Evolutionary conservation across 148 eudicot species (phyloP).

Genomic region (Vaccinium corymbosum): DNA sequence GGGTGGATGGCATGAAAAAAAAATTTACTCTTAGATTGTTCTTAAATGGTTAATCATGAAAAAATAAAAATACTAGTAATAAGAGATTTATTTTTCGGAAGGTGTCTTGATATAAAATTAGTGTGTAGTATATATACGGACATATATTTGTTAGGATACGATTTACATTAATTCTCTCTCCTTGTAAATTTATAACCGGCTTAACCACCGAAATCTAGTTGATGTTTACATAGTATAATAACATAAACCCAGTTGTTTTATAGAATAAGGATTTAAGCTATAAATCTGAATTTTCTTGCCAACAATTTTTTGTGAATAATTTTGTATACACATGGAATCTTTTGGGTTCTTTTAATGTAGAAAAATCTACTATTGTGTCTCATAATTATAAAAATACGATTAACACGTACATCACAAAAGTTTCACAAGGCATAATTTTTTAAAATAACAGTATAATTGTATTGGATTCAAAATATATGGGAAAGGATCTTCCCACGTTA

Average conservation of each 20-base stretch:
- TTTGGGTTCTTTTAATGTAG: too few relatives aligned
- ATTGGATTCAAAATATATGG: background rate
- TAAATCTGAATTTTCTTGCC: too few relatives aligned
- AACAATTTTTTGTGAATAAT: too few relatives aligned
- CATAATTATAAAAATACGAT: too few relatives aligned
- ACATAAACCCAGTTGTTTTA: background rate
- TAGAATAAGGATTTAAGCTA: background rate
- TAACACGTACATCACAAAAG: too few relatives aligned
- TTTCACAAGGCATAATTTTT: too few relatives aligned
- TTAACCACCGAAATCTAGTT: background rate
- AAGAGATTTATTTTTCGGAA: background rate
- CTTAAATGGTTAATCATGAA: background rate
- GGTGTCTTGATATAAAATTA: background rate
- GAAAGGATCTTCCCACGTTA: background rate
- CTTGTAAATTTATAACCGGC: too few relatives aligned
- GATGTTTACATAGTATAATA: background rate
- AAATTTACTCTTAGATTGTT: background rate
- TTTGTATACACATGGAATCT: too few relatives aligned
- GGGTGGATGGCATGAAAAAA: too few relatives aligned
- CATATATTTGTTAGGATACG: background rate
- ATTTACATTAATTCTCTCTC: background rate
- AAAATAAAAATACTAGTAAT: background rate
- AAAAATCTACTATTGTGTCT: too few relatives aligned
- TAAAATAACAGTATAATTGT: background rate
- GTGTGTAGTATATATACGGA: background rate